Percentiles rank a stretch among this genome's conserved stretches.
Conservation (phyloP, 805 yeast genomes). For the Lipomyces orientalis region DNA sequence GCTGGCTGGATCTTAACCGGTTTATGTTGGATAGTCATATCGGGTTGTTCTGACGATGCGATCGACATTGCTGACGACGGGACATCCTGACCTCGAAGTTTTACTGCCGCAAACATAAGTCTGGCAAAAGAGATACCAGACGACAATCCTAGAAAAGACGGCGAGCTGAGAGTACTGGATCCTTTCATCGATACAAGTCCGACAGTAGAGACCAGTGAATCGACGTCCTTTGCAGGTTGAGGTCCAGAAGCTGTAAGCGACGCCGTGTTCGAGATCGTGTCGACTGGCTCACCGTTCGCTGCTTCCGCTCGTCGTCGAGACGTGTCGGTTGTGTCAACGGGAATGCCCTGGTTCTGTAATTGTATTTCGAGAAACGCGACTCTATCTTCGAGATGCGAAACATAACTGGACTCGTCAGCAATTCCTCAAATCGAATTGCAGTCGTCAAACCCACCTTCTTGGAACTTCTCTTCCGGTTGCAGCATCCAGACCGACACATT, state of each 20-base stretch:
- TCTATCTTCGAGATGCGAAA: slow-evolving; percentile 71
- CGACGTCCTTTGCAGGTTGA: slow-evolving; percentile 34
- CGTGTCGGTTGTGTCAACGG: slow-evolving; percentile 39
- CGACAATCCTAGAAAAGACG: slow-evolving; percentile 44
- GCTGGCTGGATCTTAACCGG: slow-evolving; percentile 49
- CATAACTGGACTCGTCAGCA: slow-evolving; percentile 48
- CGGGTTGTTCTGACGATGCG: slow-evolving; percentile 35
- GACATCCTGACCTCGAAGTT: slow-evolving; percentile 47
- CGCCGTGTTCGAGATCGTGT: neutral
- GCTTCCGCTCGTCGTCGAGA: neutral
- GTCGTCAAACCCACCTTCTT: slow-evolving; percentile 53
- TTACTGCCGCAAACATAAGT: slow-evolving; percentile 77
- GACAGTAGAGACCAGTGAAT: slow-evolving; percentile 40
- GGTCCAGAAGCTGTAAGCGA: neutral
- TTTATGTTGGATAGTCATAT: slow-evolving; percentile 39
- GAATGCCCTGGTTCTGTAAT: slow-evolving; percentile 53
- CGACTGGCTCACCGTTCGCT: slow-evolving; percentile 1
- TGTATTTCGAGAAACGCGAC: slow-evolving; percentile 61
- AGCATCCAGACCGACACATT: slow-evolving; percentile 85
- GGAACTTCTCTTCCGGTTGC: slow-evolving; percentile 89
- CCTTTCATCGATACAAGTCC: slow-evolving; percentile 42
- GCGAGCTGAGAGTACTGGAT: slow-evolving; percentile 35
- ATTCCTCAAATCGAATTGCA: neutral
- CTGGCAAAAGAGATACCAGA: slow-evolving; percentile 75
- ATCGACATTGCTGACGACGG: slow-evolving; percentile 37